Conservation (phyloP, 2,329 filamentous ascomycete species). For the Xylariaceae sp. region DNA sequence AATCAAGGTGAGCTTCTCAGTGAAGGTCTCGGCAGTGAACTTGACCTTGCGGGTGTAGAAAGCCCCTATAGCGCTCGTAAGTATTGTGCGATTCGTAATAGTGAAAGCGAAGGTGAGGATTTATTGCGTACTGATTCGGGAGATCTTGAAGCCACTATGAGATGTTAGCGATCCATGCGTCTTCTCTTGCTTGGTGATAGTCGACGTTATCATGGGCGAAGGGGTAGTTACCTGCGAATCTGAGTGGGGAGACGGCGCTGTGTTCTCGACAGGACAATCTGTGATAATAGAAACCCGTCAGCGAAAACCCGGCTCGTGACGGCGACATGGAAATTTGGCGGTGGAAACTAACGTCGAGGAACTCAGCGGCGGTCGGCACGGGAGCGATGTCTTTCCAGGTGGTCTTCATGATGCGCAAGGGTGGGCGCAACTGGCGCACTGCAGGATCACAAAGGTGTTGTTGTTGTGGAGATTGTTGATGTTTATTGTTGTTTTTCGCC, state of each 20-base stretch:
- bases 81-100: background rate
- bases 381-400: conserved; percentile 76
- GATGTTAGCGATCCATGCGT: conserved; percentile 1
- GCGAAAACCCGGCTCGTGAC: background rate
- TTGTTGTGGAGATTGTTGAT: background rate
- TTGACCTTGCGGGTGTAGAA: conserved; percentile 99
- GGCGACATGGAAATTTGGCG: background rate
- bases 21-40: conserved; percentile 94
- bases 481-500: too few relatives aligned
- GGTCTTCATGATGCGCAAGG: conserved; percentile 48
- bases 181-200: background rate
- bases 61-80: conserved; percentile 38
- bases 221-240: conserved; percentile 53
- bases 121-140: conserved; percentile 57
- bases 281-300: conserved; percentile 1
- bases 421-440: conserved; percentile 24
- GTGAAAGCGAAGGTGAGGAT: background rate
- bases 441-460: background rate
- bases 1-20: conserved; percentile 66
- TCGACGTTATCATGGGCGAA: background rate
- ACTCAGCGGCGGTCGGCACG: conserved; percentile 89
- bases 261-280: conserved; percentile 79
- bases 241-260: conserved; percentile 91
- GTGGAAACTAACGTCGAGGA: conserved; percentile 63
- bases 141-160: conserved; percentile 84